phyloP scores from a whole-genome alignment of 768 basidiomycete species.

The Zangia roseola region DNA sequence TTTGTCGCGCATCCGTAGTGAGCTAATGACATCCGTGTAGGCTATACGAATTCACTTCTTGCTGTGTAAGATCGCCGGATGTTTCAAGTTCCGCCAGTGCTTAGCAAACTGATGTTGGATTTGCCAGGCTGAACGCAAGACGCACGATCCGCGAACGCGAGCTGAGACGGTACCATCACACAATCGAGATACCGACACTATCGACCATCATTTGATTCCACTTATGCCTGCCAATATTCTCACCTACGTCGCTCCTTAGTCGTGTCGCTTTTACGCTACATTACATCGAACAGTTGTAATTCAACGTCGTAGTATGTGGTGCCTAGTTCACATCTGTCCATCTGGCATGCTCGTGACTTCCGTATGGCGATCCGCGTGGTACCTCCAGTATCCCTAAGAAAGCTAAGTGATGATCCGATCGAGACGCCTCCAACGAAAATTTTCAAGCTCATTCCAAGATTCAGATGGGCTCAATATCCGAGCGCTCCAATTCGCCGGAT shows the following conservation, averaged over 20 bases:
- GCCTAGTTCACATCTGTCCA: too few relatives aligned
- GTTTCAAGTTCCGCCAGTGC: not conserved
- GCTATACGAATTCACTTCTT: conserved; percentile 15
- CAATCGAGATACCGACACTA: conserved; percentile 9
- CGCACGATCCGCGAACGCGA: conserved; percentile 10
- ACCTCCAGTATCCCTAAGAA: too few relatives aligned
- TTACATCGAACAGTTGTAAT: too few relatives aligned
- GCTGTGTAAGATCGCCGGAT: conserved; percentile 3
- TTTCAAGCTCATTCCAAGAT: too few relatives aligned
- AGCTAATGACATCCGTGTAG: not conserved
- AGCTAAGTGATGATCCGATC: too few relatives aligned
- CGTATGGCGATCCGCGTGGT: too few relatives aligned
- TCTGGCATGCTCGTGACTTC: too few relatives aligned
- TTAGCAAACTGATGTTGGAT: not conserved
- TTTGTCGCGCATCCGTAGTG: not conserved
- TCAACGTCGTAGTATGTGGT: too few relatives aligned
- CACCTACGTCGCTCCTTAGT: not conserved
- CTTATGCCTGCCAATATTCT: not conserved
- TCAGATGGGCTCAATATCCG: too few relatives aligned
- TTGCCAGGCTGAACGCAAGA: conserved; percentile 8
- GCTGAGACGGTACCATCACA: not conserved
- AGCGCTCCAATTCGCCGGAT: too few relatives aligned
- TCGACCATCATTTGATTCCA: not conserved
- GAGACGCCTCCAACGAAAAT: too few relatives aligned
- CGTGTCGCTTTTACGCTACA: too few relatives aligned